Evolutionary conservation across 106 monocot genomes (phyloP).

Genomic region (Chionographis japonica): DNA sequence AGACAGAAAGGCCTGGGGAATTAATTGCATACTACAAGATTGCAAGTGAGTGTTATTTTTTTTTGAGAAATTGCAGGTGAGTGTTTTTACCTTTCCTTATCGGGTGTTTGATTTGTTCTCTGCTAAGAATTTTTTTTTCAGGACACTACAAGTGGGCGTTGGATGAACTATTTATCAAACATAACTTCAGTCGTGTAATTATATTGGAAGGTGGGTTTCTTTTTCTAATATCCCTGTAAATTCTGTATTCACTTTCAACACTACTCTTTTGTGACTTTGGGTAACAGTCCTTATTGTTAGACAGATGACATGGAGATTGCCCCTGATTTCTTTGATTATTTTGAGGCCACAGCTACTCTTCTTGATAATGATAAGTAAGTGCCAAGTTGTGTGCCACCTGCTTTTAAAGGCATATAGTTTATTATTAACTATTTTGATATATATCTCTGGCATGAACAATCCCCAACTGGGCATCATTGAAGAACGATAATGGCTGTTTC

Average conservation of each 20-base stretch:
- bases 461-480: constrained; percentile 3
- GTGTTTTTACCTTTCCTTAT: constrained; percentile 14
- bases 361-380: constrained; percentile 87
- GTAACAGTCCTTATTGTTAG: not conserved
- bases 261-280: constrained; percentile 6
- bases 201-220: constrained; percentile 79
- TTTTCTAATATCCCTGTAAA: not conserved
- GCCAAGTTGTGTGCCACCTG: not conserved
- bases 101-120: not conserved
- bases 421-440: too few relatives aligned
- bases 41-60: constrained; percentile 42
- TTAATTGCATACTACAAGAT: constrained; percentile 97
- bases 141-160: constrained; percentile 97
- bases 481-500: constrained; percentile 99
- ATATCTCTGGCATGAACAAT: not conserved
- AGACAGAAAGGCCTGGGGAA: constrained; percentile 91
- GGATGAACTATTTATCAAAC: constrained; percentile 78
- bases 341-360: constrained; percentile 74
- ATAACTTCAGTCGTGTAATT: constrained; percentile 78
- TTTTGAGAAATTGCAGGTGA: too few relatives aligned
- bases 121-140: constrained; percentile 24
- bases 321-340: constrained; percentile 98
- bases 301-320: constrained; percentile 99
- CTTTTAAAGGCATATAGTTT: too few relatives aligned
- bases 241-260: constrained; percentile 7